Evolutionary conservation across 768 basidiomycete genomes (phyloP), one percentile per base, ranked within the genome.

Genomic region (Polyporus arcularius): DNA sequence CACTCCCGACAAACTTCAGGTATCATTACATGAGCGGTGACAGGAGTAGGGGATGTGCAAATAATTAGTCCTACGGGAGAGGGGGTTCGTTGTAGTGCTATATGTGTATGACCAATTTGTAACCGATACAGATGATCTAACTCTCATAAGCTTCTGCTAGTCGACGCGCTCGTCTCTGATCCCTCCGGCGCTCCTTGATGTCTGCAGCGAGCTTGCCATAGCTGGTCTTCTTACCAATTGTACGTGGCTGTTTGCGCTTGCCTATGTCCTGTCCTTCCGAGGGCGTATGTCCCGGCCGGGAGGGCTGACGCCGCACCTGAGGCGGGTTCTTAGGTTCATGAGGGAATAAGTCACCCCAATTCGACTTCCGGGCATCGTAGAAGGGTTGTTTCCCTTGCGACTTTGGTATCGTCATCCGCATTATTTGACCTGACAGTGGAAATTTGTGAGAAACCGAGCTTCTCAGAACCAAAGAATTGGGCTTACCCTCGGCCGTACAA

Each of bases 281-380:
- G 2, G 69, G 62, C 21, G 61, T 70, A 16, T 68, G 68, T 14
- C 61, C 70, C 6, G 65, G 60, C 62, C 67, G 72, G 58, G 68
- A 70, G 46, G 77, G 75, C 66, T 82, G 79, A 68, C 79, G 76
- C 3, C 89, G 85, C 63, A 87, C 84, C 57, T 90, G 85, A 0
- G 90, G 86, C 6, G 79, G 69, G 69, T 90, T 92, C 74, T 94
- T 95, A 4, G 94, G 85, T 16, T 79, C 74, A 70, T 98, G 96
- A 21, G 97, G 97, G 75, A 98, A 98, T 26, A 93, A 79, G 71
- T 98, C 97, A 18, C 97, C 97, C 96, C 96, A 98, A 10, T 74
- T 75, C 0, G 92, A 87, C 76, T 98, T 98, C 39, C 96, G 87
- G 2, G 96, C 95, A 72, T 98, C 97, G 70, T 98, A 94, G 71